These are phyloP conservation scores for Saraca asoca DNA, from an alignment of 331 rosid species.

Conservation along the genomic window DNA sequence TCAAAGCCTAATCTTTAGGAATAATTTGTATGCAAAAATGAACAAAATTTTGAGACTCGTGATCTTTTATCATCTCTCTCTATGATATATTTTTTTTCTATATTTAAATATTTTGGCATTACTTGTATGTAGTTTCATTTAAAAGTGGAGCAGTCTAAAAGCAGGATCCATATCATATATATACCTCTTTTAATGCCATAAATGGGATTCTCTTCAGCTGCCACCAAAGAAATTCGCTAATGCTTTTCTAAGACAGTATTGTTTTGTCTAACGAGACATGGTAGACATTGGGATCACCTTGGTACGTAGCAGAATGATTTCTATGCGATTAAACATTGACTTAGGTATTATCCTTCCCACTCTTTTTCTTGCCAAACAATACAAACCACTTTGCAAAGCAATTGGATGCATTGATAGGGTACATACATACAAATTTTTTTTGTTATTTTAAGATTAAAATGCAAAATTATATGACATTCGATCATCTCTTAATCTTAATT, in stretches of 20 bases:
- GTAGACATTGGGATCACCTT: slow-evolving; percentile 44
- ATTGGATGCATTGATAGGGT: too few species aligned
- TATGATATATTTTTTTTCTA: too few species aligned
- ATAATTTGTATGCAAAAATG: too few species aligned
- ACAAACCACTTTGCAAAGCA: too few species aligned
- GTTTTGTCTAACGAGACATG: slow-evolving; percentile 35
- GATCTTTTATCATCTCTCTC: not conserved
- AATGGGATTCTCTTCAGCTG: slow-evolving; percentile 45
- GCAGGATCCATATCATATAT: slow-evolving; percentile 29
- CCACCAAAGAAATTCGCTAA: slow-evolving; percentile 65
- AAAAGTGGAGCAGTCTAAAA: slow-evolving; percentile 48
- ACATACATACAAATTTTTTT: too few species aligned
- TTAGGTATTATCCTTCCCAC: not conserved
- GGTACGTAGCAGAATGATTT: slow-evolving; percentile 34
- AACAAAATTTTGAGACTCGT: not conserved
- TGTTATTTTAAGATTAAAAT: too few species aligned
- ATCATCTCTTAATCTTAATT: too few species aligned
- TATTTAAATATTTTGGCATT: too few species aligned
- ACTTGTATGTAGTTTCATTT: not conserved
- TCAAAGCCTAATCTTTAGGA: too few species aligned
- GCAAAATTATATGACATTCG: too few species aligned
- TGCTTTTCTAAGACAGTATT: slow-evolving; percentile 39
- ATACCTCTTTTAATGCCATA: slow-evolving; percentile 34
- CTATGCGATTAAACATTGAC: slow-evolving; percentile 30
- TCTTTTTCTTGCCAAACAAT: slow-evolving; percentile 5